Evolutionary conservation across 2,329 filamentous ascomycete genomes (phyloP), one percentile per base, ranked within the genome.

Genomic region (Trichoderma gracile): DNA sequence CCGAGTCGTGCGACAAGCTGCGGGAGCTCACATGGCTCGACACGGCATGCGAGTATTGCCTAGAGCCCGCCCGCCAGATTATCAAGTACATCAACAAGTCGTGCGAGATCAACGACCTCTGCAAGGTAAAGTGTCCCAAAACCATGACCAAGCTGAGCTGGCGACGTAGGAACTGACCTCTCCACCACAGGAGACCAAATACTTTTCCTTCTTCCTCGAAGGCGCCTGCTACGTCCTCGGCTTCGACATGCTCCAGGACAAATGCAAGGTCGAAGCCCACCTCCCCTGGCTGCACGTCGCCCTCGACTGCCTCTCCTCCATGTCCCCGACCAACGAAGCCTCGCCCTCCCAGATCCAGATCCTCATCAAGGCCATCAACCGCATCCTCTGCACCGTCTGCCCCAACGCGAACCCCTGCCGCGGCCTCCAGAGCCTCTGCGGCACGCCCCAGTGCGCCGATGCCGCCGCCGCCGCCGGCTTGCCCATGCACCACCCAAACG

Each of bases 221-320:
- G 58, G 47, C 3, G 47, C 58, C 25, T 61, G 58, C 40, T 61
- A 61, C 17, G 58, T 61, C 49, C 40, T 61, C 4, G 58, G 58
- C 30, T 53, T 61, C 40, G 58, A 61, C 49, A 61, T 61, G 58
- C 58, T 61, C 25, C 58, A 61, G 9, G 58, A 61, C 58, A 61
- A 61, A 8, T 43, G n/a, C n/a, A 61, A 61, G 19, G 58, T 61
- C 5, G 58, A 61, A 33, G 17, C 49, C 23, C 58, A 61, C 40
- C 14, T 61, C 1, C 58, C 58, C 23, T 61, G 58, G 58, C 47
- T 61, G 9, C 58, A 61, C 25, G 58, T 30, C 23, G 58, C 58
- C 1, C 25, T 61, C n/a, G 58, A 61, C 25, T 61, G 58, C n/a
- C 58, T 61, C 3, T 53, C 47, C n/a, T 45, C 38, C n/a, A 61